phyloP scores from a whole-genome alignment of 208 protist species.

The Wallacemonas sp. region DNA sequence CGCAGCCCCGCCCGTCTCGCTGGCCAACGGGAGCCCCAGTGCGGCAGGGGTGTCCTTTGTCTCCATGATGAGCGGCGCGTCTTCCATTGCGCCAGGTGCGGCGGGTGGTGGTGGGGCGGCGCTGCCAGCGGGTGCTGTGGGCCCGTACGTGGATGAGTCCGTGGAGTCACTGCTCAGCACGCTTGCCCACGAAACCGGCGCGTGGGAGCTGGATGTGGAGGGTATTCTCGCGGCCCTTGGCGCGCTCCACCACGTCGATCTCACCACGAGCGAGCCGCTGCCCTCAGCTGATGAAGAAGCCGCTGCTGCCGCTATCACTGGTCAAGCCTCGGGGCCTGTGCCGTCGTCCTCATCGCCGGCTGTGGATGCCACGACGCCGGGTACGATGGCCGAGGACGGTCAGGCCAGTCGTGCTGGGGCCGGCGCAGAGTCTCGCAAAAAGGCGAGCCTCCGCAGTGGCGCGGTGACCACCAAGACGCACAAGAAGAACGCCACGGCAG shows the following conservation, averaged over 20 bases:
- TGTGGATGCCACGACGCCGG: too few species aligned
- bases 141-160: conserved; percentile 25
- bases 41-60: not conserved
- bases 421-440: too few species aligned
- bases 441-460: not conserved
- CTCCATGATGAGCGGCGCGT: not conserved
- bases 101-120: not conserved
- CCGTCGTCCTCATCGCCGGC: too few species aligned
- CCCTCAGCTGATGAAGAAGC: not conserved
- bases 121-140: conserved; percentile 27
- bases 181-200: conserved; percentile 34
- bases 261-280: conserved; percentile 4
- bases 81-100: not conserved
- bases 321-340: too few species aligned
- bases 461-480: not conserved
- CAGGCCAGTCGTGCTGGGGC: too few species aligned
- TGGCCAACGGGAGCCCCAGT: not conserved
- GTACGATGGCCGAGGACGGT: too few species aligned
- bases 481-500: conserved; percentile 1
- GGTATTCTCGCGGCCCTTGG: conserved; percentile 26
- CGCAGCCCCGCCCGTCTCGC: not conserved
- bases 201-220: conserved; percentile 33
- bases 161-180: conserved; percentile 31
- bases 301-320: not conserved
- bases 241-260: conserved; percentile 12